These are phyloP conservation scores for Escovopsis sp. DNA, from an alignment of 2,329 filamentous ascomycete species.

Conservation along the genomic window DNA sequence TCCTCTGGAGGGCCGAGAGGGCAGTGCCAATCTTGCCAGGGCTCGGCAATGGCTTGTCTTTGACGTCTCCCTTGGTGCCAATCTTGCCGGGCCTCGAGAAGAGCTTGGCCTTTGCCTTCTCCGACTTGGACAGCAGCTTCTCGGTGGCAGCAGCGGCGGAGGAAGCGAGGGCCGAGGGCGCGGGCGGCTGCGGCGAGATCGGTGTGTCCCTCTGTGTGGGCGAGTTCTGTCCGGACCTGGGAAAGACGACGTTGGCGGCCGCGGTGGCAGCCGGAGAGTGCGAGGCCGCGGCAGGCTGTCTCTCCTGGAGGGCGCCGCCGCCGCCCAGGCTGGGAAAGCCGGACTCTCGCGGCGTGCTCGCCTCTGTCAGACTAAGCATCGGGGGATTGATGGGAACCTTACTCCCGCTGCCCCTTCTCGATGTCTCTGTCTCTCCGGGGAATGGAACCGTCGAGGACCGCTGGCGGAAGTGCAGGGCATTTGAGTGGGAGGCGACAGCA, in stretches of 20 bases:
- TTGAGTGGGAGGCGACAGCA: slow-evolving; percentile 53
- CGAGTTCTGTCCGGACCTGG: slow-evolving; percentile 43
- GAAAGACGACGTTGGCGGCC: slow-evolving; percentile 59
- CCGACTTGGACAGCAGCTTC: slow-evolving; percentile 40
- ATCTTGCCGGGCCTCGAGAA: slow-evolving; percentile 69
- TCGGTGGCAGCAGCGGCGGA: slow-evolving; percentile 30
- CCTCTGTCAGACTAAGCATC: slow-evolving; percentile 48
- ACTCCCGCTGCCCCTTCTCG: slow-evolving; percentile 30
- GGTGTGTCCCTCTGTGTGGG: slow-evolving; percentile 24
- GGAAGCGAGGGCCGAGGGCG: slow-evolving; percentile 22
- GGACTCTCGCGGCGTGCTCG: slow-evolving; percentile 44
- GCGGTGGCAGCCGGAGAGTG: slow-evolving; percentile 50
- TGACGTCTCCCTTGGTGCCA: slow-evolving; percentile 51
- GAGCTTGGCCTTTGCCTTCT: slow-evolving; percentile 68
- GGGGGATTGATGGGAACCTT: slow-evolving; percentile 45
- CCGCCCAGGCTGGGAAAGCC: slow-evolving; percentile 29
- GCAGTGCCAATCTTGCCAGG: slow-evolving; percentile 58
- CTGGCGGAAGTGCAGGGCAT: slow-evolving; percentile 40
- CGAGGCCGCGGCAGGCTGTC: slow-evolving; percentile 30
- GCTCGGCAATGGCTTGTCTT: slow-evolving; percentile 54
- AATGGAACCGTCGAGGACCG: slow-evolving; percentile 61
- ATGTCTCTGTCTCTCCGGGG: slow-evolving; percentile 27
- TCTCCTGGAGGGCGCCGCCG: slow-evolving; percentile 43
- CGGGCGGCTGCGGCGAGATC: slow-evolving; percentile 19
- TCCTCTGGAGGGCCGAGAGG: slow-evolving; percentile 48